phyloP scores from a whole-genome alignment of 768 basidiomycete genomes.

The Boletus fagicola region DNA sequence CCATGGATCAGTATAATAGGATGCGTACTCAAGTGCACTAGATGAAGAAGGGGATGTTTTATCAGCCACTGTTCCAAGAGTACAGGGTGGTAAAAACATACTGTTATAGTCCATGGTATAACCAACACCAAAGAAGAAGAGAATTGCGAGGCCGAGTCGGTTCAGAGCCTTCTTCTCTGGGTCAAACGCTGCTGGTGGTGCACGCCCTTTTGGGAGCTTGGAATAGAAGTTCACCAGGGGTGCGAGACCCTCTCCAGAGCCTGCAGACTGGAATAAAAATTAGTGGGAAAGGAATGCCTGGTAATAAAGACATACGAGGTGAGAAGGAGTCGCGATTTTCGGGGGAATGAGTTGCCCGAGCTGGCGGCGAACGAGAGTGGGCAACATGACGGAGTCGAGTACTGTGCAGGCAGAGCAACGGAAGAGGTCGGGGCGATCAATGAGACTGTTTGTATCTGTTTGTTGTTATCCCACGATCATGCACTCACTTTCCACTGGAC shows the following conservation, averaged over 20 bases:
- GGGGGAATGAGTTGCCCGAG: constrained; percentile 87
- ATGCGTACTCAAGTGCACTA: constrained; percentile 82
- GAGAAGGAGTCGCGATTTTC: constrained; percentile 89
- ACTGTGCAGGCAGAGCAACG: constrained; percentile 6
- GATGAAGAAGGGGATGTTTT: constrained; percentile 6
- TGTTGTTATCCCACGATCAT: constrained; percentile 20
- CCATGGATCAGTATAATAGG: neutral
- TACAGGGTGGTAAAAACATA: constrained; percentile 42
- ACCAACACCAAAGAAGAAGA: constrained; percentile 54
- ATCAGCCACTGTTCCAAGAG: constrained; percentile 8
- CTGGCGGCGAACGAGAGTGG: constrained; percentile 80
- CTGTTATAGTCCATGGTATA: constrained; percentile 91
- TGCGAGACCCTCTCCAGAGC: constrained; percentile 74
- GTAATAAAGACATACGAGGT: constrained; percentile 54
- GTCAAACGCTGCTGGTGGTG: constrained; percentile 58
- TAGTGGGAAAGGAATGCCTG: neutral
- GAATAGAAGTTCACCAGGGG: constrained; percentile 95
- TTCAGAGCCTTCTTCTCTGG: constrained; percentile 76
- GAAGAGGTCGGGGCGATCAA: constrained; percentile 21
- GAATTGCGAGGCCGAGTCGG: constrained; percentile 58
- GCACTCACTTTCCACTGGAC: constrained; percentile 5
- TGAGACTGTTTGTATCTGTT: constrained; percentile 17
- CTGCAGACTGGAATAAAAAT: constrained; percentile 59
- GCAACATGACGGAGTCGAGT: constrained; percentile 57
- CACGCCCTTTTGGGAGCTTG: constrained; percentile 89